phyloP scores from a whole-genome alignment of 148 eudicot species.

The Mesembryanthemum crystallinum region DNA sequence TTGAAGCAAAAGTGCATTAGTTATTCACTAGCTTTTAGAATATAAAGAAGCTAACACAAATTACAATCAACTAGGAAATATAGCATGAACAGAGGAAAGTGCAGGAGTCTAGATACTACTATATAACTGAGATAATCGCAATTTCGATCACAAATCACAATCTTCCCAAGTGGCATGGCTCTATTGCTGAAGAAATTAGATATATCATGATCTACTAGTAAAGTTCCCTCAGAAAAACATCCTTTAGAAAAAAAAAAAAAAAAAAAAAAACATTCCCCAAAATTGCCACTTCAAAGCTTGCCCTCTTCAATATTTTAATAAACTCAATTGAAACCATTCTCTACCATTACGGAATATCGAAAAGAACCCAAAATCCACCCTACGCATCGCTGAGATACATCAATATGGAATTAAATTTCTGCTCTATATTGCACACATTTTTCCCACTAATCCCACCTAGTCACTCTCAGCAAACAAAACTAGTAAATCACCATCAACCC shows the following conservation, averaged over 20 bases:
- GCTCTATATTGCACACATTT: neutral
- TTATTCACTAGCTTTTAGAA: neutral
- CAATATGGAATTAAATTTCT: neutral
- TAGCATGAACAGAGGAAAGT: neutral
- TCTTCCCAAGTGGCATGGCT: neutral
- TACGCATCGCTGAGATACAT: neutral
- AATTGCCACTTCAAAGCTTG: neutral
- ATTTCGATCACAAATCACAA: too few species aligned
- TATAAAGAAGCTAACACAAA: neutral
- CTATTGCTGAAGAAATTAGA: neutral
- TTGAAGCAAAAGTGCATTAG: neutral
- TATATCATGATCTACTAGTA: neutral
- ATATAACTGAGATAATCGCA: neutral
- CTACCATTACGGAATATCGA: neutral
- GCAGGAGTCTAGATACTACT: too few species aligned
- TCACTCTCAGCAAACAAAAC: neutral
- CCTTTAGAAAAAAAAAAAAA: too few species aligned
- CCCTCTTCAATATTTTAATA: too few species aligned
- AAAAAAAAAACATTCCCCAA: too few species aligned
- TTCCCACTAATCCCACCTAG: neutral
- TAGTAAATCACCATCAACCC: constrained; percentile 5
- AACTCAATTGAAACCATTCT: neutral
- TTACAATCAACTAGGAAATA: neutral
- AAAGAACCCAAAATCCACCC: neutral
- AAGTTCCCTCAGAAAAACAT: neutral